Evolutionary conservation across 345 rosid genomes (phyloP).

Genomic region (Eucalyptus leucophloia): DNA sequence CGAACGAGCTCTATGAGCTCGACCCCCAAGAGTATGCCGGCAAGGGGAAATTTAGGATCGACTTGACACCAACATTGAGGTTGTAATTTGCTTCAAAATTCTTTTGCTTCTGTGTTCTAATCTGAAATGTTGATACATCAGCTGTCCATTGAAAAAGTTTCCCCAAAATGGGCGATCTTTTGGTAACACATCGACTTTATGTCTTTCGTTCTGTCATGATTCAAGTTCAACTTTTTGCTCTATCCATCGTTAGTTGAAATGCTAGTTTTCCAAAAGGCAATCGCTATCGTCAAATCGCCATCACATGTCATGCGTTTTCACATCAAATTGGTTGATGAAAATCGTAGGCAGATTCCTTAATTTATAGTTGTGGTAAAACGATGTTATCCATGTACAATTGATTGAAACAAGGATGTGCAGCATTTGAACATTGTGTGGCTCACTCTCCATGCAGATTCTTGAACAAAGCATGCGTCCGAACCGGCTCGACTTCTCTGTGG

Average conservation of each 20-base stretch:
- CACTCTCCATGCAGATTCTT: conserved; percentile 30
- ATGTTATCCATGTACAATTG: neutral
- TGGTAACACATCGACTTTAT: too few species aligned
- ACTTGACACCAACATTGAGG: conserved; percentile 45
- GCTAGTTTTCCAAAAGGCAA: too few species aligned
- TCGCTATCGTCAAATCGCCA: neutral
- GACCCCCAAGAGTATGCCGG: conserved; percentile 31
- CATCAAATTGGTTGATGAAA: neutral
- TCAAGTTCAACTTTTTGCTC: too few species aligned
- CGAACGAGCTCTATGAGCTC: conserved; percentile 40
- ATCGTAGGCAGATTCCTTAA: too few species aligned
- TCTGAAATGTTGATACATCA: too few species aligned
- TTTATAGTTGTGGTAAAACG: neutral
- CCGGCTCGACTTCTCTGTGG: conserved; percentile 44
- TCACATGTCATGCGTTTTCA: neutral
- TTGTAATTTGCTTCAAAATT: neutral
- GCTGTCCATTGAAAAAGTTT: too few species aligned
- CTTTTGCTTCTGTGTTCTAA: too few species aligned
- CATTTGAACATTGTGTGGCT: neutral
- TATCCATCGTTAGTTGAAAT: too few species aligned
- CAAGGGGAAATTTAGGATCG: conserved; percentile 42
- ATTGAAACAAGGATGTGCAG: neutral
- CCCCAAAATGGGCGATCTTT: accelerated
- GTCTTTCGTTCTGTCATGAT: too few species aligned
- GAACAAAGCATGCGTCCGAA: conserved; percentile 53